Percentiles rank a stretch among this genome's conserved stretches.
These are phyloP conservation scores for Leishmania braziliensis DNA, from an alignment of 208 protist genomes.

Conservation along the genomic window DNA sequence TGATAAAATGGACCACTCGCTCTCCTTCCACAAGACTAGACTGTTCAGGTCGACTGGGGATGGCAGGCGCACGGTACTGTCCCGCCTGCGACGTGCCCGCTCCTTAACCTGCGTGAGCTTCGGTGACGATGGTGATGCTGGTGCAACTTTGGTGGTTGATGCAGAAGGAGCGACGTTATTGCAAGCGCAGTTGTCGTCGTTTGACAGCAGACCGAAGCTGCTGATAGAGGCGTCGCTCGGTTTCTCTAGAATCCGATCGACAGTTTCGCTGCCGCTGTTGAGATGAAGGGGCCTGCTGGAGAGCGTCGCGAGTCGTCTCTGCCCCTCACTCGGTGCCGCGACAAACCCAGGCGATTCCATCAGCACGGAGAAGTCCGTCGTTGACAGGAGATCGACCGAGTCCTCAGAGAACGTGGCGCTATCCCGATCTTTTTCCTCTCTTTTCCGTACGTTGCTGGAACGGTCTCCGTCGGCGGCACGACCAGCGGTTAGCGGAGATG, in stretches of 20 bases:
- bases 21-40: background rate
- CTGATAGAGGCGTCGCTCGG: background rate
- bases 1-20: background rate
- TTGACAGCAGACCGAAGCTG: background rate
- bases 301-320: background rate
- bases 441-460: background rate
- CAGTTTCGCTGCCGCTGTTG: background rate
- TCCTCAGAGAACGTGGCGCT: background rate
- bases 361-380: background rate
- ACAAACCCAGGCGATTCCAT: background rate
- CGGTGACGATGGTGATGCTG: background rate
- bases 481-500: background rate
- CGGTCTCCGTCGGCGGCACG: too few species aligned
- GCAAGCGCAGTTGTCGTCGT: background rate
- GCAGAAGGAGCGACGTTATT: background rate
- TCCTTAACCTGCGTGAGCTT: background rate
- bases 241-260: background rate
- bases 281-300: background rate
- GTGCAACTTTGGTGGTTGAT: background rate
- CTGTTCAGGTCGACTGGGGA: conserved; percentile 13
- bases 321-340: background rate
- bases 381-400: background rate
- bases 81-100: background rate
- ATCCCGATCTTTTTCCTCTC: background rate
- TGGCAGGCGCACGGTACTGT: background rate